Base-by-base conservation (phyloP, 1,284 basidiomycete genomes). In the Hypsizygus ulmarius region DNA sequence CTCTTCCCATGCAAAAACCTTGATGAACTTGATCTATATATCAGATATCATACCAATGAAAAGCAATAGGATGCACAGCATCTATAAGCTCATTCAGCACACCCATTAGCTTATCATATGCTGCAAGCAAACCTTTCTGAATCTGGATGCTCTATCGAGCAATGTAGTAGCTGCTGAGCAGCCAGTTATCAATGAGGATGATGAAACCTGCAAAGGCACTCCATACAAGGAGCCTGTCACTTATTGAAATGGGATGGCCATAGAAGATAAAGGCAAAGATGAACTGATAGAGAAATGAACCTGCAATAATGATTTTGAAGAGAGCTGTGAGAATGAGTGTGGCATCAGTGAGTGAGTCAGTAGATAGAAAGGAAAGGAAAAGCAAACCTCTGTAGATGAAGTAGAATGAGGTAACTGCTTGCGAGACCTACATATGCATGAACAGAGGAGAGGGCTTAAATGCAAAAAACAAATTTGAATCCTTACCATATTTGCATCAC, bases 21-120 rank as follows among this genome's bases (percentile, higher is more conserved):
- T 93, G 72, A 93, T 87, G 60, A 93, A 90, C 59, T 89, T 90
- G 54, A 89, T 72, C 69, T 81, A 54, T 33, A 39, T 38, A 35
- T 15, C 63, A 74, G n/a, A n/a, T n/a, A n/a, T n/a, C n/a, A n/a
- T n/a, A n/a, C n/a, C n/a, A n/a, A n/a, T n/a, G n/a, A n/a, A n/a
- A n/a, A n/a, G n/a, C n/a, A n/a, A n/a, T n/a, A n/a, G n/a, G n/a
- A n/a, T n/a, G 21, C 52, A 84, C 82, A 3, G 85, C 82, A 28
- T 81, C 72, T 45, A 95, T 87, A 12, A 97, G 73, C 65, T 97
- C 94, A 50, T 87, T 94, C 58, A 97, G 67, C 12, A 92, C 84
- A 0, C 75, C 78, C 81, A 97, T 94, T 1, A 94, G 79, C 61
- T 84, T 85, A 61, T 97, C 94, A 7, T 90, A 74, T 0, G 91